Conservation (phyloP, 768 basidiomycete genomes). For the Boletus sp. region DNA sequence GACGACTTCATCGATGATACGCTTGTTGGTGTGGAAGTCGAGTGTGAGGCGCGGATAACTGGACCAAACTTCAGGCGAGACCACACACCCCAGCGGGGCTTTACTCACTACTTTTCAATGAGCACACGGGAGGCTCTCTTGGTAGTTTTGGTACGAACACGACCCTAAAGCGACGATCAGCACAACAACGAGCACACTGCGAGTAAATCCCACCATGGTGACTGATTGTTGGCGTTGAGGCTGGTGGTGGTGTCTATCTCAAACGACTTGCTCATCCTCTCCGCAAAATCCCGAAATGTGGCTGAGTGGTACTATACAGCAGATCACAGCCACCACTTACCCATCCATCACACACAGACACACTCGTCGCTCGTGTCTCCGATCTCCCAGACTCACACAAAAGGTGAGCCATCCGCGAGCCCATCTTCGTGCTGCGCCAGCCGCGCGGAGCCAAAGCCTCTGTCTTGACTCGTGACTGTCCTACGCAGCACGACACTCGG, state of each 20-base stretch:
- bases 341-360: not conserved
- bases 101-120: conserved; percentile 96
- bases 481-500: not conserved
- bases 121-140: conserved; percentile 98
- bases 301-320: conserved; percentile 28
- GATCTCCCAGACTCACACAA: not conserved
- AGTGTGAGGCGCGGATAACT: conserved; percentile 99
- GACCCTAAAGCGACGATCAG: conserved; percentile 61
- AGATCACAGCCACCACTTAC: conserved; percentile 21
- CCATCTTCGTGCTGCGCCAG: not conserved
- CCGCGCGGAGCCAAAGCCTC: not conserved
- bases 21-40: conserved; percentile 99
- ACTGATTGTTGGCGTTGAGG: conserved; percentile 16
- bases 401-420: not conserved
- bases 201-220: conserved; percentile 47
- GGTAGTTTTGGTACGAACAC: conserved; percentile 99
- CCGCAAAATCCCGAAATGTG: conserved; percentile 24
- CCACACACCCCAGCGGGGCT: not conserved
- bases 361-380: not conserved
- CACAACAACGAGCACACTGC: conserved; percentile 7
- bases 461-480: not conserved
- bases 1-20: conserved; percentile 97
- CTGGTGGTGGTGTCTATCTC: not conserved
- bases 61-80: conserved; percentile 1
- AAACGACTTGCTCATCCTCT: not conserved